Percentiles rank a stretch among this genome's conserved stretches.
Evolutionary conservation across 2,329 filamentous ascomycete species (phyloP).

Genomic region (Daldinia eschscholtzii): DNA sequence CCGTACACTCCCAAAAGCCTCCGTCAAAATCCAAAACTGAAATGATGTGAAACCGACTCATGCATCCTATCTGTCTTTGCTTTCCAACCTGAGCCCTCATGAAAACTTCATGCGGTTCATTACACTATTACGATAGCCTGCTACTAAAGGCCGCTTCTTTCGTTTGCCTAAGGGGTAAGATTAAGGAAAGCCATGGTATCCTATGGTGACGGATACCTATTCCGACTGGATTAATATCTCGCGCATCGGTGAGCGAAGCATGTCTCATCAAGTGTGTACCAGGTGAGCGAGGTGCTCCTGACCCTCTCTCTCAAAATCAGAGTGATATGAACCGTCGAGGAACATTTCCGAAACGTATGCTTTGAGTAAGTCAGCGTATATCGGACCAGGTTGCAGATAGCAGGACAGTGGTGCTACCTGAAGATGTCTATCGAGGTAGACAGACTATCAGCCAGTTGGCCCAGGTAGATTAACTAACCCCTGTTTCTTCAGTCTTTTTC

Average conservation of each 20-base stretch:
- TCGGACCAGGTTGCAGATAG: conserved; percentile 7
- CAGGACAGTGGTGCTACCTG: conserved; percentile 21
- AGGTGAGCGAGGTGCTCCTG: conserved; percentile 12
- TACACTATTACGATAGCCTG: conserved; percentile 23
- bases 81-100: conserved; percentile 19
- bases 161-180: conserved; percentile 25
- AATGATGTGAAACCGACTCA: conserved; percentile 34
- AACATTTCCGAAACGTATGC: conserved; percentile 21
- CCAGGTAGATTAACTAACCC: conserved; percentile 22
- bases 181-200: conserved; percentile 14
- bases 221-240: conserved; percentile 6
- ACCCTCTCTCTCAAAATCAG: conserved; percentile 15
- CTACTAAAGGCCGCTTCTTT: conserved; percentile 16
- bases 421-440: conserved; percentile 9
- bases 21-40: conserved; percentile 22
- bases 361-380: conserved; percentile 25
- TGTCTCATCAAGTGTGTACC: conserved; percentile 14
- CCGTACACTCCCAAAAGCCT: conserved; percentile 26
- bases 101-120: conserved; percentile 14
- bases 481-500: conserved; percentile 19
- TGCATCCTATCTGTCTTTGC: conserved; percentile 24
- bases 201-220: conserved; percentile 10
- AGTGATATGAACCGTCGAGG: conserved; percentile 11
- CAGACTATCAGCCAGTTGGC: conserved; percentile 13
- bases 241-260: conserved; percentile 28